A percentile compares a stretch with the other conserved stretches of the same genome.
Evolutionary conservation across 129 eudicot genomes (phyloP).

Genomic region (Glebionis coronaria): DNA sequence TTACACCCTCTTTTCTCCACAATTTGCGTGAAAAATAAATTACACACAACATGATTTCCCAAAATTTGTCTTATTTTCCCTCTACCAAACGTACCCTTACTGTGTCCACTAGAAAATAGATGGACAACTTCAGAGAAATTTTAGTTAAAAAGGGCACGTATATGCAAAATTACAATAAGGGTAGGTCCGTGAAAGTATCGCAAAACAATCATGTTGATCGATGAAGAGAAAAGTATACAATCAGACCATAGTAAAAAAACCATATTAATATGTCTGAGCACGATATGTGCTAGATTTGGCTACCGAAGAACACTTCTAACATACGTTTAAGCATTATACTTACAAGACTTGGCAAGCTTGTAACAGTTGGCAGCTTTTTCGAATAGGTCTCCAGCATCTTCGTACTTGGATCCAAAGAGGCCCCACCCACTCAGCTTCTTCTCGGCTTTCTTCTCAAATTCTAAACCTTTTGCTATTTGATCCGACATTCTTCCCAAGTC

Average conservation of each 20-base stretch:
- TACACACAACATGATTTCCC: no score
- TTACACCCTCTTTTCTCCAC: no score
- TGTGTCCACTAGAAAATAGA: no score
- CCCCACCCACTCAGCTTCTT: slow-evolving; percentile 83
- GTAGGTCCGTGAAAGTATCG: not conserved
- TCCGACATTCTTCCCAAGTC: slow-evolving; percentile 48
- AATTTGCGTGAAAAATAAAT: no score
- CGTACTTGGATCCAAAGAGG: slow-evolving; percentile 64
- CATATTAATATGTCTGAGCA: slow-evolving; percentile 7
- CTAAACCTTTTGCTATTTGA: slow-evolving; percentile 57
- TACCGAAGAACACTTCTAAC: not conserved
- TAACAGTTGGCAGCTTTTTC: slow-evolving; percentile 77
- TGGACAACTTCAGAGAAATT: no score
- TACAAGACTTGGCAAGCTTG: slow-evolving; percentile 90
- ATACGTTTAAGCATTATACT: slow-evolving; percentile 19
- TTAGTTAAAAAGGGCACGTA: no score
- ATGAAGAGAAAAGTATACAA: not conserved
- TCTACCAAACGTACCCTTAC: no score
- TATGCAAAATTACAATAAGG: no score
- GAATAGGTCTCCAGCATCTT: slow-evolving; percentile 73
- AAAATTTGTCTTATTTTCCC: no score
- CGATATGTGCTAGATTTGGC: slow-evolving; percentile 63
- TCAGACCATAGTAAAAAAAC: not conserved
- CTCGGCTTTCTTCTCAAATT: slow-evolving; percentile 76
- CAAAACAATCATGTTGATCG: slow-evolving; percentile 1